Conservation (phyloP, 1,284 basidiomycete genomes). For the Agroathelia rolfsii region DNA sequence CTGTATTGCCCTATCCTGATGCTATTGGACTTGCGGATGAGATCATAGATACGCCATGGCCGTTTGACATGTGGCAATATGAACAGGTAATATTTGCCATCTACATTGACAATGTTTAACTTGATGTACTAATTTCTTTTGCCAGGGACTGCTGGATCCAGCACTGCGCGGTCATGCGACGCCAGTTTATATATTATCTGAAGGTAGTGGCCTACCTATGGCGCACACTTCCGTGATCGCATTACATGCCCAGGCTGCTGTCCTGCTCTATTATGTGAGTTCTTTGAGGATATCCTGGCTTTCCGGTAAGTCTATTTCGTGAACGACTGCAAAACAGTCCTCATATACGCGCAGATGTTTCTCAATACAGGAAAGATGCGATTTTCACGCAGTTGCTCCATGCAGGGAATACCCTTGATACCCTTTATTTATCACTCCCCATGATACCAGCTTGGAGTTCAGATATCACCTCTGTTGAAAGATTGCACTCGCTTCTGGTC, state of each 20-base stretch:
- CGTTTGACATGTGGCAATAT: slow-evolving; percentile 24
- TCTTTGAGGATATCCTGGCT: too few species aligned
- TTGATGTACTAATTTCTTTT: neutral
- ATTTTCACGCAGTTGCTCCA: too few species aligned
- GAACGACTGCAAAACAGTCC: too few species aligned
- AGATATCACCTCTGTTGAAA: too few species aligned
- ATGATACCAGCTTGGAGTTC: too few species aligned
- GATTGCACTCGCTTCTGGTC: too few species aligned
- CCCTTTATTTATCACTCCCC: too few species aligned
- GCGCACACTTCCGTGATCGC: slow-evolving; percentile 13
- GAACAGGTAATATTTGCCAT: slow-evolving; percentile 15
- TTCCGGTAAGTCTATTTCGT: too few species aligned
- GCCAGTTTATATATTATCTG: slow-evolving; percentile 20
- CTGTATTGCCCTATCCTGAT: slow-evolving; percentile 23
- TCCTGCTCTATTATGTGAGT: slow-evolving; percentile 23
- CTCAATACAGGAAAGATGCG: too few species aligned
- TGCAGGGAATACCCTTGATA: too few species aligned
- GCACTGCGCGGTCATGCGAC: slow-evolving; percentile 10
- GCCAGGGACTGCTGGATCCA: neutral
- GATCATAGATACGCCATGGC: slow-evolving; percentile 40
- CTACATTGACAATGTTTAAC: neutral
- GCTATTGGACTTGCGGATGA: slow-evolving; percentile 17
- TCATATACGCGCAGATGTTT: too few species aligned
- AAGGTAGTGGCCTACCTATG: slow-evolving; percentile 11
- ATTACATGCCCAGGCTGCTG: slow-evolving; percentile 22